Base-by-base conservation (phyloP, 2,329 filamentous ascomycete species). In the Fusarium continuum region DNA sequence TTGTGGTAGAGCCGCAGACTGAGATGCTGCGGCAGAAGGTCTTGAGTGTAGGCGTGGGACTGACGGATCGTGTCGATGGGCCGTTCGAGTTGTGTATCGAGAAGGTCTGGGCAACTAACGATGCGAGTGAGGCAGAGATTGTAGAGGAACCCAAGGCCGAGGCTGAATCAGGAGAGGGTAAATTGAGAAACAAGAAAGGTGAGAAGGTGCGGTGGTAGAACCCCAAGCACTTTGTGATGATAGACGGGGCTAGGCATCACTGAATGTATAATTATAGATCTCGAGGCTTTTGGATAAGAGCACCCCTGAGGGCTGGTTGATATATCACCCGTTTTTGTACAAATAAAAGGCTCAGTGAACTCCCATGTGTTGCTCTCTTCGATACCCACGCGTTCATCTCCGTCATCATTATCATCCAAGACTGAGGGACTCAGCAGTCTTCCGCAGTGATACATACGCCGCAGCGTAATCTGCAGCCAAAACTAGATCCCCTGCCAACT, bases 1-100 rank as follows among this genome's bases (percentile, higher is more conserved):
- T 91, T 70, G 92, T 96, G 2, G 89, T 97, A 6, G 93, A 98
- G 79, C 95, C 95, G 26, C 94, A 98, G 81, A 89, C 89, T 11
- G 93, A 96, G 75, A 89, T 99, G 77, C 78, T 97, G 74, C 87
- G 90, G 61, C 91, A 96, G 71, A 93, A 92, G 76, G 88, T 99
- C 25, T 85, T 88, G 72, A 96, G 89, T 23, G 82, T 99, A 17
- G 95, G 95, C 2, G 88, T 98, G 54, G 92, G 93, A 6, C 77
- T 97, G 72, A 97, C 93, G 49, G 95, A 99, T 76, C 85, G 95
- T 14, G 85, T 96, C 31, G 90, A 92, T 7, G 95, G 94, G 0
- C 91, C 92, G 1, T 99, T 94, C 77, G 91, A 96, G 75, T 80
- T 99, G 32, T 90, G 87, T 60, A 89, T 99, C 48, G 90, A 93